A percentile compares a stretch with the other conserved stretches of the same genome.
Evolutionary conservation across 164 flowering plant genomes (phyloP).

Genomic region (Aristolochia fimbriata): DNA sequence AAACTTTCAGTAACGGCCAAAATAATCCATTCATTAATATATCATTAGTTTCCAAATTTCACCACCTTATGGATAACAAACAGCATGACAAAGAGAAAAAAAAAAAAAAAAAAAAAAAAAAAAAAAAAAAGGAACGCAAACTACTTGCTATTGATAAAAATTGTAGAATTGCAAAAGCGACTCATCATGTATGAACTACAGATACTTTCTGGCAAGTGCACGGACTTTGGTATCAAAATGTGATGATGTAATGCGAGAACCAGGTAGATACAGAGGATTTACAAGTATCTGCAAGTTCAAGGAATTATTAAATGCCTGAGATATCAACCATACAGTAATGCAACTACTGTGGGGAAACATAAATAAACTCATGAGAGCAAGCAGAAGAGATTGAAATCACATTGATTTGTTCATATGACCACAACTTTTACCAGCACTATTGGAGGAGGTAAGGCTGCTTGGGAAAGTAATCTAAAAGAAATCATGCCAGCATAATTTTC

Average conservation of each 20-base stretch:
- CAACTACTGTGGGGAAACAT: too few species aligned
- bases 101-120: too few species aligned
- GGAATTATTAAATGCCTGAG: background rate
- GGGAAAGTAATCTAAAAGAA: background rate
- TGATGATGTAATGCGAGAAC: constrained; percentile 75
- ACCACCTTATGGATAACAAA: too few species aligned
- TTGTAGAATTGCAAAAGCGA: too few species aligned
- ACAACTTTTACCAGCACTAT: too few species aligned
- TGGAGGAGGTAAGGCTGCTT: too few species aligned
- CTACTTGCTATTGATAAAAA: too few species aligned
- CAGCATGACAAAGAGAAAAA: too few species aligned
- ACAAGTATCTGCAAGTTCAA: constrained; percentile 54
- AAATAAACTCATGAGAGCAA: background rate
- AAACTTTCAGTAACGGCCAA: too few species aligned
- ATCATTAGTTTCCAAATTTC: too few species aligned
- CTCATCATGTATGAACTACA: constrained; percentile 16
- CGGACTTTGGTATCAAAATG: constrained; percentile 92
- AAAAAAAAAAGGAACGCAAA: too few species aligned
- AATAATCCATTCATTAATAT: too few species aligned
- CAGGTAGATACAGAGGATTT: constrained; percentile 80
- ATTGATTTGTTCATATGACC: background rate
- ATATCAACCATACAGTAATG: background rate
- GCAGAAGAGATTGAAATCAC: background rate
- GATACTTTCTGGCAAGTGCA: constrained; percentile 80
- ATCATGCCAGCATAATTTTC: background rate